Evolutionary conservation across 2,329 filamentous ascomycete species (phyloP), one percentile per base, ranked within the genome.

Genomic region (Coniochaeta pulveracea): DNA sequence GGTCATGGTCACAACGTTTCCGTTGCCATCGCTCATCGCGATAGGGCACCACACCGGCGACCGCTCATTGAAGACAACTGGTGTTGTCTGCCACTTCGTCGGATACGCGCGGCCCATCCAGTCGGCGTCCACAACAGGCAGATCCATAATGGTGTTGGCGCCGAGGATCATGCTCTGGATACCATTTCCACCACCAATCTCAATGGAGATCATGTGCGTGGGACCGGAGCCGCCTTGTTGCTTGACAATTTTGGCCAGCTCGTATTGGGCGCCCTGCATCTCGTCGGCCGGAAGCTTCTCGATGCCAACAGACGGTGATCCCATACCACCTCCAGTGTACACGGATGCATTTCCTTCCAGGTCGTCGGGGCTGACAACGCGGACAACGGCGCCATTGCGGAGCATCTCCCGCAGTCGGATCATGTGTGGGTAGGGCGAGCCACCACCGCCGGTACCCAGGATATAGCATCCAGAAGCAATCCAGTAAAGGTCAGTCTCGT

Each of bases 121-220:
- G 46, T 72, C 69, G 10, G 62, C 68, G 35, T 72, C 69, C 4
- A 72, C 60, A 3, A 58, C 58, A 0, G 67, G 66, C 1, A 69
- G 40, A 35, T 69, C 52, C 49, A 75, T 66, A 39, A 67, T 63
- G 1, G 56, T 55, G 34, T 63, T 66, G 0, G 68, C 66, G 5
- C 72, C 72, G 4, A 76, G 51, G 4, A 74, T 59, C 51, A 78
- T 56, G 7, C 67, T 64, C 40, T 73, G 65, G 7, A 79, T 55
- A 1, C 76, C 75, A 40, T 81, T 81, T 4, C 65, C 66, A 6
- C 77, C 76, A n/a, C 77, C 77, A 34, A 81, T 76, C 44, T 81
- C 76, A 9, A 79, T 50, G 1, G 71, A 64, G 39, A 80, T 71
- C 39, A 79, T 67, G 23, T 72, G 69, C 14, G 73, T 68, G 15